Base-by-base conservation (phyloP, 1,139 yeast genomes). In the Yamadazyma taylorii region DNA sequence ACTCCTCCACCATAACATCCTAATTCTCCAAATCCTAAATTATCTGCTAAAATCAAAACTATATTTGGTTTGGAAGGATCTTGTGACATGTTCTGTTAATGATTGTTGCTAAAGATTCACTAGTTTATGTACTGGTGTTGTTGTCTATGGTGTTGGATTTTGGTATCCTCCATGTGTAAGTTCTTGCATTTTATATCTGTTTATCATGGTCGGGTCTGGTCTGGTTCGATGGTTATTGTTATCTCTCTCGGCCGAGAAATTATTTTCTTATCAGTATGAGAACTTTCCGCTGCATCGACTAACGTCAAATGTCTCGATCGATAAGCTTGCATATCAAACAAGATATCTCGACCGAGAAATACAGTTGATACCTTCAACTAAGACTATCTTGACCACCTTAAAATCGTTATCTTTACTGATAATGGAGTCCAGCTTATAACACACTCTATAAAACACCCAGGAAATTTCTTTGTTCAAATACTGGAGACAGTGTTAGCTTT, bases 11-110 rank as follows among this genome's bases (percentile, higher is more conserved):
- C 32, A 11, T 15, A 15, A 19, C 32, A 30, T 8, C 32, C 32
- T 17, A 30, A 19, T 13, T 30, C 32, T 12, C 32, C 32, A 17
- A 12, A 30, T n/a, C 32, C 32, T 13, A 30, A 30, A 17, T 30
- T 30, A 19, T 30, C 32, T 11, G 32, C 32, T 11, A 30, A 17
- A 17, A 30, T 30, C 12, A 30, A 30, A 5, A 30, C 24, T 5
- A 30, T 19, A 19, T 30, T 30, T 10, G 32, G 32, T 17, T 30
- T 30, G 9, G 23, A 17, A 15, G 15, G 23, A 30, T 30, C 24
- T 30, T 30, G 15, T 9, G 32, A 30, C 32, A 30, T 30, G 12
- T 30, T 30, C 7, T 7, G 9, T 21, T 21, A 8, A 10, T 21
- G 7, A 10, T 10, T 21, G 9, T 21, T n/a, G n/a, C n/a, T n/a